phyloP scores from a whole-genome alignment of 257 asterid species.

The Solanum pinnatisectum region DNA sequence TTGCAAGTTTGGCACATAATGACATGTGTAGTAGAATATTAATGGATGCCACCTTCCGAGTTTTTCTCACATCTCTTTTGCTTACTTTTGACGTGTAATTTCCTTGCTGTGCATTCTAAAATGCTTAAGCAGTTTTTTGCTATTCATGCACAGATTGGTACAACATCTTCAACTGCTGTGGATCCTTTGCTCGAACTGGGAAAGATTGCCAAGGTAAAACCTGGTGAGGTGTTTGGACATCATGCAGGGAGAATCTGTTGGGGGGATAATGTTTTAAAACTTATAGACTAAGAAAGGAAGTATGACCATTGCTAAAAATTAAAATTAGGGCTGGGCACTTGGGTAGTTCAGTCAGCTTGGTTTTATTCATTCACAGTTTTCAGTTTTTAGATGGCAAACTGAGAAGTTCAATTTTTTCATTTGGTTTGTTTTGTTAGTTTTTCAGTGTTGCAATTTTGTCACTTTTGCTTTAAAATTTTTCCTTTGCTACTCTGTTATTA shows the following conservation, averaged over 20 bases:
- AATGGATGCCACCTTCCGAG: not conserved
- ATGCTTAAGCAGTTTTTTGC: slow-evolving; percentile 1
- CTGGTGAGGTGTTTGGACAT: not conserved
- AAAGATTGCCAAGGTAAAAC: slow-evolving; percentile 49
- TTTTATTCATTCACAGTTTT: not conserved
- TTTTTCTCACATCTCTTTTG: not conserved
- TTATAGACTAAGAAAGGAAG: not conserved
- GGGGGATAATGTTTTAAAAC: not conserved
- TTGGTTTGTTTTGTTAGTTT: not conserved
- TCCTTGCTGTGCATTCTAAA: not conserved
- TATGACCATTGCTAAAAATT: not conserved
- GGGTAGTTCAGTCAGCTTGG: not conserved
- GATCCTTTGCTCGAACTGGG: slow-evolving; percentile 78
- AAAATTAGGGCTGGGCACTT: not conserved
- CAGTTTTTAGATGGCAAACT: not conserved
- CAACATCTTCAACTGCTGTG: slow-evolving; percentile 91
- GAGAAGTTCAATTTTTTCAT: not conserved
- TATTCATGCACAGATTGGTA: slow-evolving; percentile 58
- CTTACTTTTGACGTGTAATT: not conserved
- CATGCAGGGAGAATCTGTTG: not conserved
- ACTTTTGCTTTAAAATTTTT: not conserved
- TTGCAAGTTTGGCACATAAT: not conserved
- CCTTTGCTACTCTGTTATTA: not conserved
- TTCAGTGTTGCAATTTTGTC: not conserved
- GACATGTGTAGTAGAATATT: not conserved